Evolutionary conservation across 805 yeast genomes (phyloP).

Genomic region (Teunomyces atbi): DNA sequence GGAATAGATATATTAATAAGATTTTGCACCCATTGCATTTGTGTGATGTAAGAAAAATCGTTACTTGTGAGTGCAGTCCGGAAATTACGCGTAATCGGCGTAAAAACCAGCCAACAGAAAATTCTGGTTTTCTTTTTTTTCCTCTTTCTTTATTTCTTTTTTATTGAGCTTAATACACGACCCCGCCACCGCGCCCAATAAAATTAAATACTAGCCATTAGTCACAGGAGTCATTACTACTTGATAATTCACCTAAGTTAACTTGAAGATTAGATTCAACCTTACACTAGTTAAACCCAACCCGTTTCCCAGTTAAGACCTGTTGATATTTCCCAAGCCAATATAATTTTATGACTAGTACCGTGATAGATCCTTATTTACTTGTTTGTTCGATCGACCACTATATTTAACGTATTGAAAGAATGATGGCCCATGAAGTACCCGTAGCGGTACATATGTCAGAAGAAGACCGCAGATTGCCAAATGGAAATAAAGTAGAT

Average conservation of each 20-base stretch:
- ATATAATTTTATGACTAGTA: background rate
- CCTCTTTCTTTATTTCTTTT: background rate
- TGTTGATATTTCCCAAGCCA: background rate
- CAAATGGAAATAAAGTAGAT: conserved; percentile 30
- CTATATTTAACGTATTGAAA: background rate
- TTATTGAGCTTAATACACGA: background rate
- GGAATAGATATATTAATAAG: background rate
- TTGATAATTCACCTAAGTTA: background rate
- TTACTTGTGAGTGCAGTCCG: no score
- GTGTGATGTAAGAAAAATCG: no score
- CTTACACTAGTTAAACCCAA: background rate
- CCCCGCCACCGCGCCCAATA: background rate
- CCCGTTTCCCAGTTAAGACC: background rate
- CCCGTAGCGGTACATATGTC: conserved; percentile 23
- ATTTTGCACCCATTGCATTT: conserved; percentile 2
- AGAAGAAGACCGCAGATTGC: conserved; percentile 21
- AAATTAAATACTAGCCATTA: background rate
- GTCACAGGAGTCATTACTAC: background rate
- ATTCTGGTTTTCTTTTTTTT: no score
- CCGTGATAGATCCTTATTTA: background rate
- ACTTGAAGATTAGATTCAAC: conserved; percentile 1
- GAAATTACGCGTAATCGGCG: background rate
- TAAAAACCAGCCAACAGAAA: background rate
- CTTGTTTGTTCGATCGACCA: background rate
- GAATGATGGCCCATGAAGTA: conserved; percentile 36